These are phyloP conservation scores for Aquilaria yunnanensis DNA, from an alignment of 345 rosid genomes.

Conservation along the genomic window DNA sequence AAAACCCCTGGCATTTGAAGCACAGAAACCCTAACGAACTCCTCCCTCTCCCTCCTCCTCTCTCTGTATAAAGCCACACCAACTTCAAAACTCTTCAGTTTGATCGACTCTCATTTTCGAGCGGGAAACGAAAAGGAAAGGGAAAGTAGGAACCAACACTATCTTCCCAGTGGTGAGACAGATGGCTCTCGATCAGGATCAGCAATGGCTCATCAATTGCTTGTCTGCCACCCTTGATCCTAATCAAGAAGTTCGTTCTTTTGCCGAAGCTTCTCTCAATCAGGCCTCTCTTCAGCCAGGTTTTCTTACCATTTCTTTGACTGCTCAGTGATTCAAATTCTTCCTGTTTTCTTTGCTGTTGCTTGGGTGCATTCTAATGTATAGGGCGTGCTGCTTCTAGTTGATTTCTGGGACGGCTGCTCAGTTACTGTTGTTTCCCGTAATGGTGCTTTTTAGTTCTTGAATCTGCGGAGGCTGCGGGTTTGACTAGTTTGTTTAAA, in stretches of 20 bases:
- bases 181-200: constrained; percentile 56
- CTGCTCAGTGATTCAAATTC: neutral
- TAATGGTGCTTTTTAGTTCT: too few relatives aligned
- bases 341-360: neutral
- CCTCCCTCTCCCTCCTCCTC: neutral
- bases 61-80: constrained; percentile 11
- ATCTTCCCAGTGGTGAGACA: constrained; percentile 20
- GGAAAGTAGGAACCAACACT: neutral
- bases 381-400: neutral
- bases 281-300: constrained; percentile 94
- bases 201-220: constrained; percentile 87
- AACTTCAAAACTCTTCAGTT: neutral
- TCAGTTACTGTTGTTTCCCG: too few relatives aligned
- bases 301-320: constrained; percentile 12
- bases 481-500: too few relatives aligned
- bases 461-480: too few relatives aligned
- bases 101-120: neutral
- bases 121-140: constrained; percentile 19
- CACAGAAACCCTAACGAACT: too few relatives aligned
- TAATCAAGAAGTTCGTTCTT: constrained; percentile 72
- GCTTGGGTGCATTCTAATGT: neutral
- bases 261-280: constrained; percentile 75
- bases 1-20: too few relatives aligned
- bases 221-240: constrained; percentile 86
- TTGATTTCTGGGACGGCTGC: neutral